Evolutionary conservation across 495 filamentous ascomycete species (phyloP).

Genomic region (Sporormia fimetaria): DNA sequence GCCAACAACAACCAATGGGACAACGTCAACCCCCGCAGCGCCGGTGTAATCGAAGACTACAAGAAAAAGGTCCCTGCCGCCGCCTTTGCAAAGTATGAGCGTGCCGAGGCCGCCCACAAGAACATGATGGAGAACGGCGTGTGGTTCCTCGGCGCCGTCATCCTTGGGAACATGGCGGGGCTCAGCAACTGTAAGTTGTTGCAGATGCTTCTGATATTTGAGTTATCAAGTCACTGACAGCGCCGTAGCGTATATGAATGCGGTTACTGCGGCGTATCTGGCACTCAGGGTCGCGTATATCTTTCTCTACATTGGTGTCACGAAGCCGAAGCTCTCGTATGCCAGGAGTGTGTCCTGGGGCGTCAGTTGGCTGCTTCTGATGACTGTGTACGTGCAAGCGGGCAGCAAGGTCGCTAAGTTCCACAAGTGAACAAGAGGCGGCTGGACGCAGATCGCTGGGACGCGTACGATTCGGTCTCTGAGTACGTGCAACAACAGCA

Average conservation of each 20-base stretch:
- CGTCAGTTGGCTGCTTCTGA: too few species aligned
- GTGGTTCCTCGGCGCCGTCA: constrained; percentile 16
- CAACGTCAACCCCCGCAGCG: constrained; percentile 15
- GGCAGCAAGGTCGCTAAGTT: too few species aligned
- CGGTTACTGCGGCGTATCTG: constrained; percentile 9
- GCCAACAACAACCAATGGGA: constrained; percentile 16
- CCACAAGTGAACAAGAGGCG: too few species aligned
- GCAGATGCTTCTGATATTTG: background rate
- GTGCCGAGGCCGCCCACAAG: constrained; percentile 16
- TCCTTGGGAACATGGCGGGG: constrained; percentile 17
- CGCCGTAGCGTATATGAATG: constrained; percentile 11
- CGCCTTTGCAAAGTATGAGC: constrained; percentile 8
- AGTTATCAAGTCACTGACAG: background rate
- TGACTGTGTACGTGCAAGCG: too few species aligned
- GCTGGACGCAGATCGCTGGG: too few species aligned
- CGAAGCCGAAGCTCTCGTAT: constrained; percentile 12
- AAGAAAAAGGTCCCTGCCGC: constrained; percentile 12
- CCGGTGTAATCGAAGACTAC: background rate
- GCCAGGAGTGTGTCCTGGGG: background rate
- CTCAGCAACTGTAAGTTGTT: constrained; percentile 6
- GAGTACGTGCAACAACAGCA: too few species aligned
- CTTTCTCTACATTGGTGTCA: constrained; percentile 13
- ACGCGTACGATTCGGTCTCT: too few species aligned
- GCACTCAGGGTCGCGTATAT: constrained; percentile 11
- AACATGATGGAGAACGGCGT: constrained; percentile 20